These are phyloP conservation scores for Silybum marianum DNA, from an alignment of 129 eudicot genomes.

Conservation along the genomic window DNA sequence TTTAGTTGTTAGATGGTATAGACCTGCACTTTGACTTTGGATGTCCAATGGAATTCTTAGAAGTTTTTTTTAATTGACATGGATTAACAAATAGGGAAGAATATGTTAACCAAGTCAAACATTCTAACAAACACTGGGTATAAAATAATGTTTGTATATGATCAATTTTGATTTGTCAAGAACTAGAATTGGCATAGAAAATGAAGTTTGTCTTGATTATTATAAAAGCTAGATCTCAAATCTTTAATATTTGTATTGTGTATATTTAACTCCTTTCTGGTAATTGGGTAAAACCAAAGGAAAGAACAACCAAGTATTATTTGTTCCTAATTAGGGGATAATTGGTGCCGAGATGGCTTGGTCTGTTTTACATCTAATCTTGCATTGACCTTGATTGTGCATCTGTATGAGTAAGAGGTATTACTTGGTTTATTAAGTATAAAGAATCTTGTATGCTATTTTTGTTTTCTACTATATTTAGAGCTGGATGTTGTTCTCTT, in stretches of 20 bases:
- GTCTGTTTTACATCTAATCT: neutral
- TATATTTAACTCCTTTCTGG: neutral
- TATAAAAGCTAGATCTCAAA: neutral
- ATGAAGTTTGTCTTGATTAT: neutral
- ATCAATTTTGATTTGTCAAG: neutral
- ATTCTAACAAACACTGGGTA: neutral
- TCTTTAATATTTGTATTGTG: neutral
- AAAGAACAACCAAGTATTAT: neutral
- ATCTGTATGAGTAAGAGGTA: neutral
- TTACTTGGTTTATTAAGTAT: conserved; percentile 1
- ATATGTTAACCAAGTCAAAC: conserved; percentile 6
- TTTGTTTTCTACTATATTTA: conserved; percentile 7
- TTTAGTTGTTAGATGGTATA: neutral
- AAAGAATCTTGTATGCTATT: neutral
- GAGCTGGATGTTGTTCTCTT: neutral
- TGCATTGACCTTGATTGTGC: neutral
- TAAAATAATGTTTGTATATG: conserved; percentile 3
- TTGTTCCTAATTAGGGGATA: neutral
- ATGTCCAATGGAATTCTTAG: neutral
- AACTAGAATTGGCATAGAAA: neutral
- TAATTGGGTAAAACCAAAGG: neutral
- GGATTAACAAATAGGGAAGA: neutral
- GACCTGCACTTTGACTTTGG: neutral
- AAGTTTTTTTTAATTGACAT: neutral
- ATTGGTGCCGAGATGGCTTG: neutral